Evolutionary conservation across 148 eudicot species (phyloP), one percentile per base, ranked within the genome.

Genomic region (Silene conica): DNA sequence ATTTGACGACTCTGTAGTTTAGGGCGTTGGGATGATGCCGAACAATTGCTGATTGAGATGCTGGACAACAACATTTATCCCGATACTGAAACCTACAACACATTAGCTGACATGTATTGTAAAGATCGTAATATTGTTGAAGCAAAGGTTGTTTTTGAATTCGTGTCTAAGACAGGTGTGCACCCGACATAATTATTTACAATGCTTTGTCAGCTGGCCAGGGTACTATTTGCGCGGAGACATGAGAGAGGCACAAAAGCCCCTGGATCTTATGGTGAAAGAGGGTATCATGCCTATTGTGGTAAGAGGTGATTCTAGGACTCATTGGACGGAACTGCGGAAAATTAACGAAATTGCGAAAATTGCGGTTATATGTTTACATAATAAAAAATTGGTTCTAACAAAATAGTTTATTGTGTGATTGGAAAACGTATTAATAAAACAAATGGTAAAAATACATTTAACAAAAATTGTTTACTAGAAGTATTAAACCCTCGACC

Each of bases 271-370:
- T 21, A 76, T 76, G 67, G 6, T 69, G 1, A 46, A 43, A 6
- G 1, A 43, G 23, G 63, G 52, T 15, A 20, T 58, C 19, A 72
- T 68, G 58, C 82, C 80, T 13, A 20, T 73, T 80, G 34, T 85
- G 16, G 78, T 76, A n/a, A n/a, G n/a, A n/a, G n/a, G n/a, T n/a
- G n/a, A n/a, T n/a, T n/a, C n/a, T n/a, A n/a, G n/a, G n/a, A n/a
- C n/a, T n/a, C n/a, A n/a, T n/a, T n/a, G n/a, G n/a, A n/a, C n/a
- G n/a, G n/a, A n/a, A n/a, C n/a, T n/a, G n/a, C n/a, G n/a, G n/a
- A n/a, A n/a, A n/a, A n/a, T n/a, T n/a, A n/a, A n/a, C n/a, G n/a
- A n/a, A n/a, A n/a, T n/a, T n/a, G n/a, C n/a, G n/a, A n/a, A n/a
- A n/a, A n/a, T n/a, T n/a, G n/a, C n/a, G n/a, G n/a, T n/a, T n/a